Conservation (phyloP, 73 alveolate species). For the Paramecium tetraurelia region DNA sequence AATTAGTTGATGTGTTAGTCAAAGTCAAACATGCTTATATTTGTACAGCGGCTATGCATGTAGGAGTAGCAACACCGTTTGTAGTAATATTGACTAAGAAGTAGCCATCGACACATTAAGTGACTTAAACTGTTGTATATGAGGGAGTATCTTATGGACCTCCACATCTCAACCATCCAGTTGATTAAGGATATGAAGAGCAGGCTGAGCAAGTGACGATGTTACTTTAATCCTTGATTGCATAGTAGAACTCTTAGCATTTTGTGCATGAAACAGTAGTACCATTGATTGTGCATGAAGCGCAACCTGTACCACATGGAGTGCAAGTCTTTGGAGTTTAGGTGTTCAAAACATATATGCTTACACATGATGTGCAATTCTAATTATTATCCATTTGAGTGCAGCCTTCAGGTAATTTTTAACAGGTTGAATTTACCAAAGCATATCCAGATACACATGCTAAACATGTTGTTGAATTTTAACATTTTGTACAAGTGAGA, state of each 20-base stretch:
- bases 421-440: neutral
- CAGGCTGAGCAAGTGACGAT: neutral
- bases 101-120: conserved; percentile 15
- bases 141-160: neutral
- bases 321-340: conserved; percentile 10
- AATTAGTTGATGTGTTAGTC: neutral
- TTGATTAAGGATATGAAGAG: neutral
- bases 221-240: neutral
- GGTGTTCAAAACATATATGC: neutral
- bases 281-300: neutral
- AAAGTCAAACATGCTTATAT: neutral
- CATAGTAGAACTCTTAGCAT: neutral
- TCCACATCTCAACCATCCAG: conserved; percentile 13
- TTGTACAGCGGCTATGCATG: neutral
- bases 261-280: neutral
- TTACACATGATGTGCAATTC: neutral
- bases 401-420: neutral
- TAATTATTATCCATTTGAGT: neutral
- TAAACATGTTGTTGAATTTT: neutral
- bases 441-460: neutral
- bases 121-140: neutral
- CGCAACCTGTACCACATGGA: conserved; percentile 7
- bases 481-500: neutral
- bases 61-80: neutral
- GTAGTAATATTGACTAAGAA: neutral